A percentile compares a stretch with the other conserved stretches of the same genome.
Conservation (phyloP, 352 stramenopile species). For the Saprolegnia parasitica region DNA sequence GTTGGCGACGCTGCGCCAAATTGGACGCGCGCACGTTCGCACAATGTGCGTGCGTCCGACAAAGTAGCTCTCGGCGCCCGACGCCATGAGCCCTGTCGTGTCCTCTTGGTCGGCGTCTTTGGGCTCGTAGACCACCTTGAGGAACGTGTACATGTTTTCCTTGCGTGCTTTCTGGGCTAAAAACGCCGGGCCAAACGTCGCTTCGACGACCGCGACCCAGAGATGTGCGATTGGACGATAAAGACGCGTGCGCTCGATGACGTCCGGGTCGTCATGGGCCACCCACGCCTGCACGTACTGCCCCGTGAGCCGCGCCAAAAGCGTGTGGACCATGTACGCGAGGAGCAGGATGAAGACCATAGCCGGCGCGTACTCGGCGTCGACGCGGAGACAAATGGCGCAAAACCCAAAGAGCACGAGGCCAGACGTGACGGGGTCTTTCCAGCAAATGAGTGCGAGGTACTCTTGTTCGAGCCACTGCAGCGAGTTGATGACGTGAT, state of each 20-base stretch:
- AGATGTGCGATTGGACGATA: slow-evolving; percentile 69
- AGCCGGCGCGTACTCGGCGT: slow-evolving; percentile 68
- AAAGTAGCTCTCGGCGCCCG: slow-evolving; percentile 53
- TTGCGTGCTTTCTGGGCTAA: neutral
- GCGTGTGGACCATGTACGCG: slow-evolving; percentile 76
- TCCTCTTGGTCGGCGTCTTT: slow-evolving; percentile 49
- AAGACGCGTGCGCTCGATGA: slow-evolving; percentile 62
- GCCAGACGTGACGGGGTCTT: slow-evolving; percentile 74
- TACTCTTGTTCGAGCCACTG: slow-evolving; percentile 75
- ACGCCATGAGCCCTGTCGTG: slow-evolving; percentile 58
- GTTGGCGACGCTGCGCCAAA: slow-evolving; percentile 36
- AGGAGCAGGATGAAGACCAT: slow-evolving; percentile 58
- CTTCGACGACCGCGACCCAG: slow-evolving; percentile 69
- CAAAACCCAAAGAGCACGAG: slow-evolving; percentile 61
- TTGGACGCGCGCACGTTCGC: slow-evolving; percentile 46
- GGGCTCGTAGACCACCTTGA: slow-evolving; percentile 61
- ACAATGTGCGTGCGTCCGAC: slow-evolving; percentile 72
- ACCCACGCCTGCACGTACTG: slow-evolving; percentile 66
- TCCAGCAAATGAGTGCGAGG: slow-evolving; percentile 76
- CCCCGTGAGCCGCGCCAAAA: slow-evolving; percentile 61
- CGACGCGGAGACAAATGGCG: slow-evolving; percentile 54
- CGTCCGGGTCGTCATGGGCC: slow-evolving; percentile 64
- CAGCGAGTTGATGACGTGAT: slow-evolving; percentile 58
- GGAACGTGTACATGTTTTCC: slow-evolving; percentile 12
- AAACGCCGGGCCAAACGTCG: slow-evolving; percentile 37